Percentiles rank a stretch among this genome's conserved stretches.
phyloP scores from a whole-genome alignment of 2,329 filamentous ascomycete species.

The Clonostachys rosea region DNA sequence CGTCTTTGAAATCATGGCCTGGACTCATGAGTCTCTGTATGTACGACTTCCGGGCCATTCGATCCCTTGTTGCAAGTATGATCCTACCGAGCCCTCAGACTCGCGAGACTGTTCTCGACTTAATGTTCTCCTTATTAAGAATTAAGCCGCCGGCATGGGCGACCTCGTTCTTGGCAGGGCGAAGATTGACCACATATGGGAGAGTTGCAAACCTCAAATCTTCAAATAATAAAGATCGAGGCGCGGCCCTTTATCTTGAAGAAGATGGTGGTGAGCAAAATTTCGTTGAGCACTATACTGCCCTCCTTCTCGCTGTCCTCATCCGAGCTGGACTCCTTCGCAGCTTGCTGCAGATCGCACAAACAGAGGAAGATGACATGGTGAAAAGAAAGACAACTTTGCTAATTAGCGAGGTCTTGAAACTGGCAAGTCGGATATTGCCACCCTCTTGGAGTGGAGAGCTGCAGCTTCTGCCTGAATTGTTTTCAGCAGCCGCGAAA shows the following conservation, averaged over 20 bases:
- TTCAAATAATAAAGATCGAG: constrained; percentile 41
- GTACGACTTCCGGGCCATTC: constrained; percentile 80
- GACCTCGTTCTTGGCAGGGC: constrained; percentile 87
- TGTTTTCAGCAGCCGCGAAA: constrained; percentile 72
- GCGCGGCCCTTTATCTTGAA: constrained; percentile 50
- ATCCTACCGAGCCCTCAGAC: constrained; percentile 51
- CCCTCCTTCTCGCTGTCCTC: constrained; percentile 79
- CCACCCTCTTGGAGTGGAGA: constrained; percentile 78
- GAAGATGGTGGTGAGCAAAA: constrained; percentile 72
- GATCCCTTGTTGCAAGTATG: constrained; percentile 68
- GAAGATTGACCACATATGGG: constrained; percentile 93
- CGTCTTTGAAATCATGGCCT: constrained; percentile 88
- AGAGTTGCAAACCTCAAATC: constrained; percentile 80
- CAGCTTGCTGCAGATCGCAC: constrained; percentile 58
- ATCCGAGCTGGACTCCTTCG: constrained; percentile 73
- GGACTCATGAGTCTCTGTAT: constrained; percentile 84
- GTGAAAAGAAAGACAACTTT: constrained; percentile 87
- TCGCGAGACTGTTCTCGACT: constrained; percentile 77
- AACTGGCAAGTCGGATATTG: constrained; percentile 80
- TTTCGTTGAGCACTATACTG: constrained; percentile 90
- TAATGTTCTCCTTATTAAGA: constrained; percentile 74
- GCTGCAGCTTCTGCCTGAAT: constrained; percentile 81
- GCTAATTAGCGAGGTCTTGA: constrained; percentile 85
- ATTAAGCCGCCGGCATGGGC: constrained; percentile 94
- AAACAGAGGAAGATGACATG: constrained; percentile 61